A percentile compares a stretch with the other conserved stretches of the same genome.
Evolutionary conservation across 2,329 filamentous ascomycete genomes (phyloP).

Genomic region (Stachybotrys echinatus): DNA sequence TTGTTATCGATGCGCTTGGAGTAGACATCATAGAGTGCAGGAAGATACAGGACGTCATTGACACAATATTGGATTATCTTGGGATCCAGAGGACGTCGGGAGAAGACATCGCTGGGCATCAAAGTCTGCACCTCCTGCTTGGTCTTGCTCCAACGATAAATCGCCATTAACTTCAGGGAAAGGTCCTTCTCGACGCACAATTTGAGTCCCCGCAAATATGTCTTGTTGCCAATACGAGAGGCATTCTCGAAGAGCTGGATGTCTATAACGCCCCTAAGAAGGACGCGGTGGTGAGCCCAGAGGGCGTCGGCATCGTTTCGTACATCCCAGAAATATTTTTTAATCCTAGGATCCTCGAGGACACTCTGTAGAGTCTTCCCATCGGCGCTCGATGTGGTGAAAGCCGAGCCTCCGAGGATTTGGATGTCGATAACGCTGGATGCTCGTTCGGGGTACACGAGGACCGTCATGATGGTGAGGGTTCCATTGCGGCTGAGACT

Average conservation of each 20-base stretch:
- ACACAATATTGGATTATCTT: neutral
- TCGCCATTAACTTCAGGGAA: neutral
- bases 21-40: neutral
- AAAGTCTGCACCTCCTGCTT: neutral
- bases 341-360: neutral
- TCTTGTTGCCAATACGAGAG: neutral
- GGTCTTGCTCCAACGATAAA: neutral
- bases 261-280: neutral
- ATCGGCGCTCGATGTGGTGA: neutral
- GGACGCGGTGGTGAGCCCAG: neutral
- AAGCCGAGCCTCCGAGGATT: neutral
- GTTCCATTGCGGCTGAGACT: conserved; percentile 1
- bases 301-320: conserved; percentile 4
- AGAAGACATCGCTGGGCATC: neutral
- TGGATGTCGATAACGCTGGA: neutral
- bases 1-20: neutral
- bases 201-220: neutral
- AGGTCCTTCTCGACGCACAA: neutral
- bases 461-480: neutral
- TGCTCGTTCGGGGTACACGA: neutral
- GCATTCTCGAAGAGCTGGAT: conserved; percentile 3
- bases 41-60: conserved; percentile 3
- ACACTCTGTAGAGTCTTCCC: neutral
- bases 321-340: conserved; percentile 3
- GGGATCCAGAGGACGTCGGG: neutral